These are phyloP conservation scores for Mortierella hygrophila DNA, from an alignment of 192 early-diverging fungal genomes.

Conservation along the genomic window DNA sequence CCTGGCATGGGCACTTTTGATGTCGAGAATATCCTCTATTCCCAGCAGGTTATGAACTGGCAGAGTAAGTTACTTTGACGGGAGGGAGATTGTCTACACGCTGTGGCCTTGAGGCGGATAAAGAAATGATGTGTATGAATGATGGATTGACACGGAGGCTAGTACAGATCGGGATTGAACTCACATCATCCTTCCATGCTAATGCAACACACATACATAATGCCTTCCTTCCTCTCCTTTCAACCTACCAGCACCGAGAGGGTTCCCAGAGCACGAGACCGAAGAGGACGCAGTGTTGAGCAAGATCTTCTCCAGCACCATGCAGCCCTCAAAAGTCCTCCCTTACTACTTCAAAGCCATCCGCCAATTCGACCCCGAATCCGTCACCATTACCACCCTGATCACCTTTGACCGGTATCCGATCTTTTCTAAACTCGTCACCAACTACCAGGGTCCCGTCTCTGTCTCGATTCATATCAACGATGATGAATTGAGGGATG, in stretches of 20 bases:
- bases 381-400: slow-evolving; percentile 68
- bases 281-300: slow-evolving; percentile 64
- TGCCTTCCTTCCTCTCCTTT: neutral
- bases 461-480: slow-evolving; percentile 70
- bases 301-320: slow-evolving; percentile 68
- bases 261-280: slow-evolving; percentile 22
- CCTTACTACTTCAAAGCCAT: slow-evolving; percentile 71
- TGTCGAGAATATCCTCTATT: slow-evolving; percentile 44
- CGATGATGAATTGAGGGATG: slow-evolving; percentile 61
- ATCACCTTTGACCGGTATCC: slow-evolving; percentile 66
- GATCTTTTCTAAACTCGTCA: slow-evolving; percentile 66
- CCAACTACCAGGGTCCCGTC: slow-evolving; percentile 68
- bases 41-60: slow-evolving; percentile 44
- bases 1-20: slow-evolving; percentile 44
- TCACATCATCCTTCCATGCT: neutral
- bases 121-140: neutral
- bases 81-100: neutral
- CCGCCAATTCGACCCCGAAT: slow-evolving; percentile 59
- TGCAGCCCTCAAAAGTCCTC: slow-evolving; percentile 69
- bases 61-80: slow-evolving; percentile 16
- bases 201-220: neutral
- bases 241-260: neutral
- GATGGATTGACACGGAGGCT: neutral
- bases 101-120: neutral
- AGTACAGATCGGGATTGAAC: slow-evolving; percentile 14